phyloP scores from a whole-genome alignment of 768 basidiomycete genomes.

The Leccinum barrowsii region DNA sequence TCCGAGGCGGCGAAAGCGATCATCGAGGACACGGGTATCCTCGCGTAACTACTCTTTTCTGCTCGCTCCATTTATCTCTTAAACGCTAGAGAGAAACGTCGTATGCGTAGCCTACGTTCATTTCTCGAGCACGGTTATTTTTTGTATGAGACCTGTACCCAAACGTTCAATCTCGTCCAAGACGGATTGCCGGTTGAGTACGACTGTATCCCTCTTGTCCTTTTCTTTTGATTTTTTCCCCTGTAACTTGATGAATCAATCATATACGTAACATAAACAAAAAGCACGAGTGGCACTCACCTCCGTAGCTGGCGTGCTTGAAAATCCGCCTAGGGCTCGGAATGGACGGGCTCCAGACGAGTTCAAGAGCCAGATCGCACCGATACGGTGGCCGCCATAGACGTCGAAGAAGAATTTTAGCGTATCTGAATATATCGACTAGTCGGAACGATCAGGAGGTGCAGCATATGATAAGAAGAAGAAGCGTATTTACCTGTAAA shows the following conservation, averaged over 20 bases:
- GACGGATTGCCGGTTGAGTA: conserved; percentile 63
- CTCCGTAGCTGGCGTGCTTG: conserved; percentile 50
- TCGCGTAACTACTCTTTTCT: conserved; percentile 11
- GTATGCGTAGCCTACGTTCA: background rate
- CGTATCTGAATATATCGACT: conserved; percentile 73
- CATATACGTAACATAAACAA: background rate
- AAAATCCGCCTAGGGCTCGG: conserved; percentile 81
- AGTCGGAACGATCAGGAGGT: conserved; percentile 5
- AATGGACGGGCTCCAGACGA: conserved; percentile 62
- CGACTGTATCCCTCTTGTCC: conserved; percentile 54
- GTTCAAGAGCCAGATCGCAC: conserved; percentile 82
- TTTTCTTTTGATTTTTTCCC: conserved; percentile 37
- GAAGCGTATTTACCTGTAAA: conserved; percentile 55
- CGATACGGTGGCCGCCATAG: conserved; percentile 74
- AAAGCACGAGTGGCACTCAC: conserved; percentile 20
- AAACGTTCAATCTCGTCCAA: conserved; percentile 74
- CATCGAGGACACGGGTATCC: conserved; percentile 28
- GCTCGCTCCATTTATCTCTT: background rate
- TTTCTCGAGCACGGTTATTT: conserved; percentile 30
- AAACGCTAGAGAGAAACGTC: background rate
- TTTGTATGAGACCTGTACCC: conserved; percentile 63
- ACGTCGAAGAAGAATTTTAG: conserved; percentile 83
- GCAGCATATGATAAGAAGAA: background rate
- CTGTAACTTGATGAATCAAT: conserved; percentile 12
- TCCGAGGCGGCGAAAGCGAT: conserved; percentile 25